Conservation (phyloP, 2,329 filamentous ascomycete species). For the Trichoderma endophyticum region DNA sequence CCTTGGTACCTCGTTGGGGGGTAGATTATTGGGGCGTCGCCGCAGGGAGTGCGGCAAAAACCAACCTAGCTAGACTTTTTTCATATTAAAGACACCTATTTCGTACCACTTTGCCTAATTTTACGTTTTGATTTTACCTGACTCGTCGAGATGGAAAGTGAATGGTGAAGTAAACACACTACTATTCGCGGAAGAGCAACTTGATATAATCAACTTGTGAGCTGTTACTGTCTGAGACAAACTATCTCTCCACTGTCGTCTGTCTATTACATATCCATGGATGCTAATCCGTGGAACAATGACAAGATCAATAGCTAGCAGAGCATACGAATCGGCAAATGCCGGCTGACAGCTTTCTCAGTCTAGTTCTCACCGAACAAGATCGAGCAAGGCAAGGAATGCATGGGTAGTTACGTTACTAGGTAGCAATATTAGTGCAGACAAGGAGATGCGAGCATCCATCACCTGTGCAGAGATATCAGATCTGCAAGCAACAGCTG, state of each 20-base stretch:
- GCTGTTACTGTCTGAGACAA: neutral
- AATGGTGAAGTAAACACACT: neutral
- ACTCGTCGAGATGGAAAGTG: neutral
- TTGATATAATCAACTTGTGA: neutral
- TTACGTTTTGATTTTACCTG: neutral
- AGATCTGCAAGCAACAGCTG: slow-evolving; percentile 4
- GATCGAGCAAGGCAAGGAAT: neutral
- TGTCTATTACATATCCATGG: neutral
- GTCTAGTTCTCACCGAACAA: neutral
- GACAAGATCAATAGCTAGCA: neutral
- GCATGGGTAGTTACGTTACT: neutral
- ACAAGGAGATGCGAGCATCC: neutral
- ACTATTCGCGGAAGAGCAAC: neutral
- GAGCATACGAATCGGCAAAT: neutral
- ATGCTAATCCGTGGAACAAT: neutral
- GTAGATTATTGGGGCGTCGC: slow-evolving; percentile 33
- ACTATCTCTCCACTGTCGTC: neutral
- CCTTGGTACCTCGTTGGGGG: slow-evolving; percentile 31
- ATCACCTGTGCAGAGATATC: neutral
- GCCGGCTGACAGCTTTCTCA: neutral
- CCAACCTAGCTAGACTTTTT: slow-evolving; percentile 36
- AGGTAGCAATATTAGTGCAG: no score
- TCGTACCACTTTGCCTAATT: slow-evolving; percentile 18
- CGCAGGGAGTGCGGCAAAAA: slow-evolving; percentile 29
- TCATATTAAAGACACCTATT: slow-evolving; percentile 28